phyloP scores from a whole-genome alignment of 1,284 basidiomycete species.

The Veloboletus limbatus region DNA sequence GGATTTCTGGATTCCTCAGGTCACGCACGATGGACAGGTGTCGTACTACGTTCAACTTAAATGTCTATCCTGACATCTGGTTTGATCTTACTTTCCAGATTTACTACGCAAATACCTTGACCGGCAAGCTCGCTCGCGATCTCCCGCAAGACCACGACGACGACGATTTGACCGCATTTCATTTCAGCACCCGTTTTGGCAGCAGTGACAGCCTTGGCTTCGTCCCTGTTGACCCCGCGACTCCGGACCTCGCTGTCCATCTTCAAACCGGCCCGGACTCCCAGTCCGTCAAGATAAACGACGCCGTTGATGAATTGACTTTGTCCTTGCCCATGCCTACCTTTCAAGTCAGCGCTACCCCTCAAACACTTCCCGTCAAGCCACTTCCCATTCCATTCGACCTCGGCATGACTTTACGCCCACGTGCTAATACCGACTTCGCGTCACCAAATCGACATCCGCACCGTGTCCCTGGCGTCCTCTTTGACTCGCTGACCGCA shows the following conservation, averaged over 20 bases:
- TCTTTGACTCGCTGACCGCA: conserved; percentile 7
- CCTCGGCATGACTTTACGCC: conserved; percentile 6
- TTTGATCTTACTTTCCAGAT: conserved; percentile 17
- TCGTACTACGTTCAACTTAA: conserved; percentile 1
- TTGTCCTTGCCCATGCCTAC: background rate
- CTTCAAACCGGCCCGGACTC: background rate
- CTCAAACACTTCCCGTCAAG: conserved; percentile 4
- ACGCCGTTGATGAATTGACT: background rate
- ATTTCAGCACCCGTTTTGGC: conserved; percentile 13
- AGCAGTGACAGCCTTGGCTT: conserved; percentile 13
- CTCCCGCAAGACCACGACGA: conserved; percentile 26
- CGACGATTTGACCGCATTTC: conserved; percentile 11
- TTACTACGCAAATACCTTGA: conserved; percentile 33
- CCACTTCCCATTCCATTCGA: conserved; percentile 7
- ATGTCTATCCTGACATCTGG: background rate
- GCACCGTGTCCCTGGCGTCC: conserved; percentile 9
- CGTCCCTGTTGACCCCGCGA: background rate
- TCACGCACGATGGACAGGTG: conserved; percentile 31
- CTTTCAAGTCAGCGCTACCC: background rate
- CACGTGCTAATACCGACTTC: conserved; percentile 29
- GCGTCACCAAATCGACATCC: conserved; percentile 3
- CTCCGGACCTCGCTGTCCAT: background rate
- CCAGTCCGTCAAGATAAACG: background rate
- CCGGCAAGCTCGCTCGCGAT: conserved; percentile 29
- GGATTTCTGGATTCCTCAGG: conserved; percentile 35